Conservation (phyloP, 2,329 filamentous ascomycete genomes). For the Diaporthe caulivora region DNA sequence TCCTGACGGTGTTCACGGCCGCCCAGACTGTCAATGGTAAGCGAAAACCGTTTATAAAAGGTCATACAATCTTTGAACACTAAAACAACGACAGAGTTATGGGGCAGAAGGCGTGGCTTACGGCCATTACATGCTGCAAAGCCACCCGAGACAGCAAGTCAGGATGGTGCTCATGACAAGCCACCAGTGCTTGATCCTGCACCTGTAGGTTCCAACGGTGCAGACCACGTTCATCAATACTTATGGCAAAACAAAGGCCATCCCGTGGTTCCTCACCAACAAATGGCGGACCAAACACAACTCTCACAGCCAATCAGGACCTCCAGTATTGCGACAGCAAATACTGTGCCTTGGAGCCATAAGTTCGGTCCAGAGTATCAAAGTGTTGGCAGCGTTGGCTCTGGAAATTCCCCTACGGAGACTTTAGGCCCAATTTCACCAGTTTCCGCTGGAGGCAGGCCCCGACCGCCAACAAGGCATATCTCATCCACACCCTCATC, state of each 20-base stretch:
- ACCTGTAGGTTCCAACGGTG: not conserved
- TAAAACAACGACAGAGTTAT: not conserved
- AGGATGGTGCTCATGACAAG: not conserved
- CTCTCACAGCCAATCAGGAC: not conserved
- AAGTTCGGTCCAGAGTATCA: not conserved
- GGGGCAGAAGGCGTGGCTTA: not conserved
- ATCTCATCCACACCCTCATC: not conserved
- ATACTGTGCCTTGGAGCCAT: not conserved
- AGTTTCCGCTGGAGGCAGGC: not conserved
- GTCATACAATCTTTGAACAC: not conserved
- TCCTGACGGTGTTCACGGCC: conserved; percentile 49
- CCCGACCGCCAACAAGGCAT: not conserved
- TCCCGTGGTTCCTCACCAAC: not conserved
- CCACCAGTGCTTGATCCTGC: not conserved
- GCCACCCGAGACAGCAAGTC: not conserved
- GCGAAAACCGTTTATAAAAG: not conserved
- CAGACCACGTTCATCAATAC: not conserved
- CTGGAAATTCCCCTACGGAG: not conserved
- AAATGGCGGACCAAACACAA: not conserved
- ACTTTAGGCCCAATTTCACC: not conserved
- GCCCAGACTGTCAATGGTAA: conserved; percentile 47
- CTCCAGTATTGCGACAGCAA: not conserved
- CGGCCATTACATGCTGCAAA: too few relatives aligned
- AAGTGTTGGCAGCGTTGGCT: not conserved
- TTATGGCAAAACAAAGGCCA: not conserved